Evolutionary conservation across 352 stramenopile species (phyloP), one percentile per base, ranked within the genome.

Genomic region (Globisporangium nodosum): DNA sequence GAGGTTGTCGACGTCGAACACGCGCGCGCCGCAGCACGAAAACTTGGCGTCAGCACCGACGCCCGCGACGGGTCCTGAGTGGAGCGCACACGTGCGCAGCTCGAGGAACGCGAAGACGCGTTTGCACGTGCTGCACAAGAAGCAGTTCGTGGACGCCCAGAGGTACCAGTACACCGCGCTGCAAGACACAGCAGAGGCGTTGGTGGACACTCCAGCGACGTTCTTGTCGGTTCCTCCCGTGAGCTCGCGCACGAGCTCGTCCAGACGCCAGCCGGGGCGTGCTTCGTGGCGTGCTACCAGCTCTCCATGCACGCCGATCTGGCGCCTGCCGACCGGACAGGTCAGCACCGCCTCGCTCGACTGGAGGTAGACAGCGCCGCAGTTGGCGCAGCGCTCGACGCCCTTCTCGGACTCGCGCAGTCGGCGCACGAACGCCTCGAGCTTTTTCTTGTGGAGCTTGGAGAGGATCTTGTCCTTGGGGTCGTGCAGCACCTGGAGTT

Each of bases 381-480:
- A 92, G 8, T 76, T 61, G 4, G 42, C 52, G 30, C 82, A 92
- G 3, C 71, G 47, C 21, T 75, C 63, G 1, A 92, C 48, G 3
- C 47, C 40, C 1, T 54, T 66, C 31, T 37, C 31, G 16, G 21
- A 7, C 0, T 66, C 58, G 13, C 76, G 48, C n/a, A 90, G 33
- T 0, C 58, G 48, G 37, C 70, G 66, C 11, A 92, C 63, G 5
- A 89, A 55, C 6, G 54, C 55, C 18, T 96, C 82, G 0, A 97
- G 65, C 43, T 94, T 92, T 63, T 92, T 91, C 30, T 83, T 78
- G 50, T 89, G 74, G 4, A 97, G 60, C 52, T 92, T 93, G 47
- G 77, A 90, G 13, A 94, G 55, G 24, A 97, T 83, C 58, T 95
- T 96, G 58, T 95, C 83, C 45, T 94, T 94, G 15, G 78, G 82